A percentile compares a stretch with the other conserved stretches of the same genome.
phyloP scores from a whole-genome alignment of 345 rosid genomes.

The Eucalyptus microcorys region DNA sequence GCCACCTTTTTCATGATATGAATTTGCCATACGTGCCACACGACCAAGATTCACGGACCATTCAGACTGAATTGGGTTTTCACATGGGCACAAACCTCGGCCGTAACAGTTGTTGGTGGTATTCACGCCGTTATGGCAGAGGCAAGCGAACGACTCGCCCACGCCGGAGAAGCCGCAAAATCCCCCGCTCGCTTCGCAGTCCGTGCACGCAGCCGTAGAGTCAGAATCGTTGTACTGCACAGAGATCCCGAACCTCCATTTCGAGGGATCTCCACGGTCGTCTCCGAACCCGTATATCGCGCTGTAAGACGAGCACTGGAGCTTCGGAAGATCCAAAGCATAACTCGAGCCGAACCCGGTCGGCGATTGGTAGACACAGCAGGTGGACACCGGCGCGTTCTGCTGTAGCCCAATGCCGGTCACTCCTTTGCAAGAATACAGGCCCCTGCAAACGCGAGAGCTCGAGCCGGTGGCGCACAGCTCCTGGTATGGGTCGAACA shows the following conservation, averaged over 20 bases:
- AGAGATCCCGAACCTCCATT: conserved; percentile 49
- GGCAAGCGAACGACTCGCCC: conserved; percentile 55
- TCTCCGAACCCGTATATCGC: conserved; percentile 45
- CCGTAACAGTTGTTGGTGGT: conserved; percentile 39
- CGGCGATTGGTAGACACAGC: conserved; percentile 51
- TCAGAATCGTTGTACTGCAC: conserved; percentile 39
- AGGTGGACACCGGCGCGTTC: conserved; percentile 39
- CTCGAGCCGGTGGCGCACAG: conserved; percentile 43
- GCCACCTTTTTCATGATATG: background rate
- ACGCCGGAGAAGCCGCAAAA: conserved; percentile 48
- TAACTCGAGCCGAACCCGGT: conserved; percentile 31
- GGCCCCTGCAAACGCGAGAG: conserved; percentile 44
- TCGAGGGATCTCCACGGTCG: conserved; percentile 44
- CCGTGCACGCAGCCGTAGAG: conserved; percentile 18
- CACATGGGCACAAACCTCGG: conserved; percentile 13
- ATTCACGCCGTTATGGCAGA: conserved; percentile 41
- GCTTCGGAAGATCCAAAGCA: conserved; percentile 48
- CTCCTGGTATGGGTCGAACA: conserved; percentile 40
- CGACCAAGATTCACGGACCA: background rate
- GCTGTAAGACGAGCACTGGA: conserved; percentile 53
- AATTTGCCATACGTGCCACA: background rate
- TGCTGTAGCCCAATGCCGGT: conserved; percentile 39
- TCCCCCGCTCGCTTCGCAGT: conserved; percentile 59
- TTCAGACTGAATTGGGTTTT: background rate
- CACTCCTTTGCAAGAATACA: conserved; percentile 62